Base-by-base conservation (phyloP, 2,329 filamentous ascomycete species). In the Rasamsonia emersonii region DNA sequence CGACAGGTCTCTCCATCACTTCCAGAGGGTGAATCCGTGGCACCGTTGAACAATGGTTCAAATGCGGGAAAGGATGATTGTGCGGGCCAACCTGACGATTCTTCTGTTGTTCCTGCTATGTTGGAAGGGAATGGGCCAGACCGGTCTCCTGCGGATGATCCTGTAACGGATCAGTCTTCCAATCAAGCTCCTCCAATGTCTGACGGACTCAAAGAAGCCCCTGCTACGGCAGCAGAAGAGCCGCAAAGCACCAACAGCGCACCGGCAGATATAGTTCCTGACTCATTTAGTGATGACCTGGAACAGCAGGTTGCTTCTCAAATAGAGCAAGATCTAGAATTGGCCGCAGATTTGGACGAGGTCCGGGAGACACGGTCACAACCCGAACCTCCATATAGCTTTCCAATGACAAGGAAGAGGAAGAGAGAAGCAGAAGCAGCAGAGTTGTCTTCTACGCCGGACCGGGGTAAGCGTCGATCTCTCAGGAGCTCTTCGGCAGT, bases 271-370 rank as follows among this genome's bases (percentile, higher is more conserved):
- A 47, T 45, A 37, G 49, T 48, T 28, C 41, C 46, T 4, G 53
- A 59, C 33, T 54, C 50, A 13, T 58, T 54, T 28, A 54, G 54
- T 23, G 59, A 65, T 36, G 58, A 65, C 18, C 49, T 61, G 37
- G 62, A 67, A 28, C 51, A 54, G 9, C 58, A 65, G 36, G 55
- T 62, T 35, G 62, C 60, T 8, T 65, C 62, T 13, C 63, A 67
- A 38, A 46, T 67, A 4, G 60, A 58, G 32, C 58, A 64, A 37
- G 62, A 65, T 38, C 44, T 66, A 24, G 59, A 59, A 25, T 41
- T 54, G 15, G 56, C 57, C 5, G 50, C 54, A n/a, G 54, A 61
- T 40, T 33, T 47, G 17, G 37, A 48, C 18, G 45, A 42, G 2
- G 32, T 35, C 3, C 11, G 27, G 8, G 28, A 44, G 4, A 23